A percentile compares a stretch with the other conserved stretches of the same genome.
phyloP scores from a whole-genome alignment of 2,329 filamentous ascomycete genomes.

The Colletotrichum abscissum region DNA sequence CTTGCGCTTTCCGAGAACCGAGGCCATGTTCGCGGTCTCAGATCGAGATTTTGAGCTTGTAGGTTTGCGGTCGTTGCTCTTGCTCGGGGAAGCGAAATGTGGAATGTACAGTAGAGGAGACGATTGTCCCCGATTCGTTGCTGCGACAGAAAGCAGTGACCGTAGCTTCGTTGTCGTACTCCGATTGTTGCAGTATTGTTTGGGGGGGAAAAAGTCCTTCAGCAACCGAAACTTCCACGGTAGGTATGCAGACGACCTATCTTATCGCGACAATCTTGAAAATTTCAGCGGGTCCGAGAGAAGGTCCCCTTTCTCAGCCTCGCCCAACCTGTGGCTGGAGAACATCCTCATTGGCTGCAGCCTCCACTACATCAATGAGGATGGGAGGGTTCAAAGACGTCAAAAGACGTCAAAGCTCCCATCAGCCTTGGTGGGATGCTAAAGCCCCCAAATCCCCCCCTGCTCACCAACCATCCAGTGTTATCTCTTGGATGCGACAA shows the following conservation, averaged over 20 bases:
- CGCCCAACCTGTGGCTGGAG: background rate
- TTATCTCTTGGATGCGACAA: background rate
- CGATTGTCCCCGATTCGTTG: background rate
- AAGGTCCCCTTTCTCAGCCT: slow-evolving; percentile 4
- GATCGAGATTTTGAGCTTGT: background rate
- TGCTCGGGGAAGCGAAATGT: background rate
- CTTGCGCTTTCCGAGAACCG: slow-evolving; percentile 37
- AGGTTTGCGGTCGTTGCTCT: background rate
- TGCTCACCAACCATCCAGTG: too few relatives aligned
- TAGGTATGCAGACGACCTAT: background rate
- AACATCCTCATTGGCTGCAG: background rate
- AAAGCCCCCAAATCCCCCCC: background rate
- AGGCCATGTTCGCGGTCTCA: slow-evolving; percentile 21
- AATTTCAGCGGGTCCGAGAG: slow-evolving; percentile 11
- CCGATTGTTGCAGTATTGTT: background rate
- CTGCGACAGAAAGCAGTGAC: too few relatives aligned
- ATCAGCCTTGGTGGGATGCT: slow-evolving; percentile 15
- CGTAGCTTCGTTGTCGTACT: background rate
- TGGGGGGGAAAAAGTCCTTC: background rate
- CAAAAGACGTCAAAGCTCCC: background rate
- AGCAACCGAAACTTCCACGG: too few relatives aligned
- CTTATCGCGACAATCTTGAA: background rate
- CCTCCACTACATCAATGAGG: background rate
- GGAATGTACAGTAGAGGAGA: too few relatives aligned
- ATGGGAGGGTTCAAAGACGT: background rate